Base-by-base conservation (phyloP, 306 rosid species). In the Casuarina glauca region DNA sequence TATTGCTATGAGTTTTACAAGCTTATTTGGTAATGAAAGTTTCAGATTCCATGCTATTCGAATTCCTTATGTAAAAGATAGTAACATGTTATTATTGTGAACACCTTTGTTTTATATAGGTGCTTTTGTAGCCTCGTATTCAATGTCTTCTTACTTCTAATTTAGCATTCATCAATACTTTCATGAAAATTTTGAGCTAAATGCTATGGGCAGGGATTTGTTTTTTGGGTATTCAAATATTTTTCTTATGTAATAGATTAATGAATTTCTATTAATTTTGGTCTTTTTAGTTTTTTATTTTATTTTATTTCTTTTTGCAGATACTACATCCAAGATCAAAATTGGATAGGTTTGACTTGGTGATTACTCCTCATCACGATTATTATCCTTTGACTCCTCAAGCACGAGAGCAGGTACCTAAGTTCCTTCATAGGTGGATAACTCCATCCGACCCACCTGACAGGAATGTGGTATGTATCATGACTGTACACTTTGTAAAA, bases 401-500 rank as follows among this genome's bases (percentile, higher is more conserved):
- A 77, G 97, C 84, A 78, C 89, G 87, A 73, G 83, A 88, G 83
- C 93, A 91, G 85, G 84, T 95, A 85, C 97, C 97, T 71, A 89
- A 81, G 74, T 83, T 91, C 85, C 82, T 95, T 74, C 87, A 69
- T 70, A 90, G 81, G 72, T 95, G 99, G 99, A 87, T 95, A 80
- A 92, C 97, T 76, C 99, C 97, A 3, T 86, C 86, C 0, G 97
- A 95, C 70, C 93, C 96, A 72, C 93, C 99, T 17, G 97, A 86
- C 84, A 84, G 86, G 80, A 87, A 86, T 72, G 99, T 95, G 93
- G 99, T 95, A 87, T 63, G 90, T 78, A 79, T 71, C 79, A 77
- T 74, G 67, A 53, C 55, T 69, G 32, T 72, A 81, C 62, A 35
- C 7, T 41, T 43, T 8, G 51, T 41, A 50, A 61, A 64, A 61